Conservation (phyloP, 768 basidiomycete species). For the Kwoniella botswanensis region DNA sequence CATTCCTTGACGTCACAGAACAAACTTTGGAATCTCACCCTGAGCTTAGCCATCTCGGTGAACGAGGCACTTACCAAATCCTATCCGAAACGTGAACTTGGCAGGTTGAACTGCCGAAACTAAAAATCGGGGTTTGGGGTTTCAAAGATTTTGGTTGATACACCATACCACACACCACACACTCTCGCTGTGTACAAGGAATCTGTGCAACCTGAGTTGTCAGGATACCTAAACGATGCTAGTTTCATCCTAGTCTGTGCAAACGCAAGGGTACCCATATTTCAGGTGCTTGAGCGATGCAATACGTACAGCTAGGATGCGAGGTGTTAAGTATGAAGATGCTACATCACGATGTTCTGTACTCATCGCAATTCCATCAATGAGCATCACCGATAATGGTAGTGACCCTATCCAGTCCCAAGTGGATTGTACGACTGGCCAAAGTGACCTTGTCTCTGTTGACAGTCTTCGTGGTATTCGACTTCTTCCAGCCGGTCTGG, state of each 20-base stretch:
- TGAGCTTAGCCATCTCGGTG: not conserved
- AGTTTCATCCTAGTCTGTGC: not conserved
- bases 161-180: no score
- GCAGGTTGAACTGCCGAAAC: not conserved
- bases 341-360: no score
- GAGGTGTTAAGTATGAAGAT: not conserved
- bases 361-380: no score
- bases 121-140: not conserved
- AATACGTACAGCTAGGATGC: not conserved
- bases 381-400: not conserved
- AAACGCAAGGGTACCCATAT: not conserved
- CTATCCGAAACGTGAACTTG: not conserved
- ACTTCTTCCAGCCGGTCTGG: constrained; percentile 7
- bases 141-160: not conserved
- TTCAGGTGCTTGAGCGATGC: not conserved
- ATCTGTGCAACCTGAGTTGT: not conserved
- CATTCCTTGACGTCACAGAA: not conserved
- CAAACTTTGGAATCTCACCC: not conserved
- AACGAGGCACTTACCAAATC: not conserved
- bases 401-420: not conserved
- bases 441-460: not conserved
- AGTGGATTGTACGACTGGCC: not conserved
- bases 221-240: not conserved
- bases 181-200: not conserved
- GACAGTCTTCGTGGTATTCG: not conserved